These are phyloP conservation scores for Penicillium subrubescens DNA, from an alignment of 495 filamentous ascomycete genomes.

Conservation along the genomic window DNA sequence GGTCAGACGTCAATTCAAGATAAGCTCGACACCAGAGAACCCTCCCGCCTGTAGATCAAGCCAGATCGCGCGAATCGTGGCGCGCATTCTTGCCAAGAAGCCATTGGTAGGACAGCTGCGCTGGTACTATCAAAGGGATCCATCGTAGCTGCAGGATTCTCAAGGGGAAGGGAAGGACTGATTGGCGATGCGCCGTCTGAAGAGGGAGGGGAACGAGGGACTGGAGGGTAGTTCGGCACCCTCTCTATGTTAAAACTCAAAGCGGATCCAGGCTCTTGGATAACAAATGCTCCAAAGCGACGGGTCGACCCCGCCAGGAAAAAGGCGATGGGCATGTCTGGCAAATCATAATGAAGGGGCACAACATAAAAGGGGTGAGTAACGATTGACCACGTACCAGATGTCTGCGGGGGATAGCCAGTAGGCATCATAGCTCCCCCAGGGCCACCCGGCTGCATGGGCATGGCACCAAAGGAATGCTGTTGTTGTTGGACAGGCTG, in stretches of 20 bases:
- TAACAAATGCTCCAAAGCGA: neutral
- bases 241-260: conserved; percentile 10
- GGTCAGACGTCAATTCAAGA: conserved; percentile 18
- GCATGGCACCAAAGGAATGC: conserved; percentile 45
- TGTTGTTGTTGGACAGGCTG: conserved; percentile 37
- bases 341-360: conserved; percentile 10
- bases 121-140: conserved; percentile 7
- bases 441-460: conserved; percentile 43
- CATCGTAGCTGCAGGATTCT: conserved; percentile 10
- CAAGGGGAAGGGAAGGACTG: neutral
- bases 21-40: conserved; percentile 4
- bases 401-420: conserved; percentile 43
- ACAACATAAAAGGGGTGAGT: conserved; percentile 20
- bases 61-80: conserved; percentile 8
- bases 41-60: conserved; percentile 3
- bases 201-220: neutral
- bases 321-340: conserved; percentile 5
- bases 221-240: conserved; percentile 1
- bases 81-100: conserved; percentile 5
- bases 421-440: conserved; percentile 50
- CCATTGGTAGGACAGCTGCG: conserved; percentile 4
- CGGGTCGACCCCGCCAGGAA: conserved; percentile 11
- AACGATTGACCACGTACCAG: conserved; percentile 42
- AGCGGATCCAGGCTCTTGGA: neutral
- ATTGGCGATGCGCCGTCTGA: neutral